Evolutionary conservation across 352 stramenopile species (phyloP), one percentile per base, ranked within the genome.

Genomic region (Phytophthora idaei): DNA sequence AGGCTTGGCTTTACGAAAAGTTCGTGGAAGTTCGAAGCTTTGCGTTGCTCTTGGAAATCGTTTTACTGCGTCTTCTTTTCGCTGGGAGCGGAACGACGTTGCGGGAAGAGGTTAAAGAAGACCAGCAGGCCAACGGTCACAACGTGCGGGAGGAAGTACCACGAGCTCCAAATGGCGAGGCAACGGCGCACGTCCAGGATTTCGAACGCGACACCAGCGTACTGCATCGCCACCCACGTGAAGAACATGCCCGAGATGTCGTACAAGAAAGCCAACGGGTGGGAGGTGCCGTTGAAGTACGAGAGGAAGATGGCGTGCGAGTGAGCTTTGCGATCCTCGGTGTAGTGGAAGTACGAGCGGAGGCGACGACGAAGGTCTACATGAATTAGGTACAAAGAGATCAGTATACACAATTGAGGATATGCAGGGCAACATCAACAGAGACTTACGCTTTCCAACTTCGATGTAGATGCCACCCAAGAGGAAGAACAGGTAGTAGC

Each of bases 401-500:
- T 52, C n/a, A 49, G 42, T 49, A 29, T 42, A 39, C 34, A 4
- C 34, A 39, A 39, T 4, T 27, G 45, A 51, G 14, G 12, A 51
- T 32, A 51, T 27, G 14, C 2, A 9, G 44, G 15, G 21, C 21
- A 21, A 28, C 51, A 32, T 17, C 5, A 15, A 39, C 11, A 27
- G 47, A 11, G 8, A 85, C 82, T 49, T 62, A 90, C 84, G 74
- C 71, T 94, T 93, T 69, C 85, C 88, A 37, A 90, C 88, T 84
- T 95, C 88, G 36, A 94, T 91, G 78, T 94, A 93, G 52, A 94
- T 80, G 27, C 80, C 86, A 62, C 84, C 86, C 44, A 93, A 74
- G 49, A 95, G 81, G 72, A 95, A 95, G 68, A 95, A 95, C 21
- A 94, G 65, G 64, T 95, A 95, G 70, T 95, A 95, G 5, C 88